Evolutionary conservation across 2,329 filamentous ascomycete genomes (phyloP).

Genomic region (Helotiales sp.): DNA sequence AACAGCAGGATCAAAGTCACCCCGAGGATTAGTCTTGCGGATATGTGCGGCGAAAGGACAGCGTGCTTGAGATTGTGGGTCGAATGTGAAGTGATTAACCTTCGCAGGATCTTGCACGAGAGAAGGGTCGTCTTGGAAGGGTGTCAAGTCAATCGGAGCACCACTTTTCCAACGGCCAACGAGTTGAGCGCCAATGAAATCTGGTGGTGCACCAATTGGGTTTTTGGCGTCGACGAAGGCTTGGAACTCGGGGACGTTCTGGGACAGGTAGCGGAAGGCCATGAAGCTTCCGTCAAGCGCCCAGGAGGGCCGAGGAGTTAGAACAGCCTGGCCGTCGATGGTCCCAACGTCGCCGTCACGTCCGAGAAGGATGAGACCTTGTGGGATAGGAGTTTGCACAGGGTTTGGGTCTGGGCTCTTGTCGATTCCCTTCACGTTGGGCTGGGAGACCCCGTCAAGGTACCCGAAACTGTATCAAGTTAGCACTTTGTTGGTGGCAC

Average conservation of each 20-base stretch:
- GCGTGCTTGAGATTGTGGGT: conserved; percentile 33
- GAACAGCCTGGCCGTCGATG: background rate
- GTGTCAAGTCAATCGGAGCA: conserved; percentile 36
- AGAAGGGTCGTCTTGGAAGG: conserved; percentile 33
- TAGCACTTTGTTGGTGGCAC: background rate
- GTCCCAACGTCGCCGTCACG: conserved; percentile 37
- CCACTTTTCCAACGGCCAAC: conserved; percentile 44
- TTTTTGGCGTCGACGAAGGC: conserved; percentile 38
- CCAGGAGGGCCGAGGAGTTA: conserved; percentile 36
- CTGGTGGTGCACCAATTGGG: conserved; percentile 30
- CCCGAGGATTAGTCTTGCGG: conserved; percentile 47
- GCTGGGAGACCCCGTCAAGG: conserved; percentile 44
- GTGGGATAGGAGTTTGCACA: conserved; percentile 31
- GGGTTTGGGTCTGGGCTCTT: conserved; percentile 28
- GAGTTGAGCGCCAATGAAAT: conserved; percentile 43
- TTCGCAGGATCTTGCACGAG: conserved; percentile 30
- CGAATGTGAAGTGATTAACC: conserved; percentile 41
- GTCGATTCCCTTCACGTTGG: conserved; percentile 38
- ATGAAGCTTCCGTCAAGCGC: conserved; percentile 46
- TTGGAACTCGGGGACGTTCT: conserved; percentile 47
- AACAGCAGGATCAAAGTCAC: conserved; percentile 32
- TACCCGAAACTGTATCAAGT: conserved; percentile 41
- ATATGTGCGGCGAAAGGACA: conserved; percentile 49
- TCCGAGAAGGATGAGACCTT: conserved; percentile 40
- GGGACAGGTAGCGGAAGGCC: conserved; percentile 44